These are phyloP conservation scores for Colletotrichum camelliae DNA, from an alignment of 2,329 filamentous ascomycete genomes.

Conservation along the genomic window DNA sequence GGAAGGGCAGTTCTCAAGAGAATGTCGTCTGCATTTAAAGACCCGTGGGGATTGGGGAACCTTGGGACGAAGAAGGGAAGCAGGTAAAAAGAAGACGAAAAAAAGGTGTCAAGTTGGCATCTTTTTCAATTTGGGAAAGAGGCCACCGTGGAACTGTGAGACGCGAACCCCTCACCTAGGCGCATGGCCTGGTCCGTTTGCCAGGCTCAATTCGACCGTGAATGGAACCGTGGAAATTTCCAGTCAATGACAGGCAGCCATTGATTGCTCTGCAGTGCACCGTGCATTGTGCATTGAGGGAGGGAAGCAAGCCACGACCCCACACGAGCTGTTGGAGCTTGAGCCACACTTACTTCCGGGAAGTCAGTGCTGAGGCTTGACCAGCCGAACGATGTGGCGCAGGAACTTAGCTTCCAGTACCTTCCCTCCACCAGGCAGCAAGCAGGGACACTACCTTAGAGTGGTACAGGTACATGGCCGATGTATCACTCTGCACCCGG, in stretches of 20 bases:
- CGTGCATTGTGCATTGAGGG: background rate
- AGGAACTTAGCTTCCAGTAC: background rate
- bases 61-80: background rate
- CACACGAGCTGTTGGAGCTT: conserved; percentile 23
- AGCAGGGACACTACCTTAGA: background rate
- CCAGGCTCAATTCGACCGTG: conserved; percentile 4
- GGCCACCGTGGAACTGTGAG: conserved; percentile 48
- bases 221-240: conserved; percentile 21
- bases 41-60: background rate
- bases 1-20: background rate
- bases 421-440: background rate
- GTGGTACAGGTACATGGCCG: background rate
- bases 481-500: background rate
- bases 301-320: background rate
- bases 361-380: background rate
- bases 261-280: background rate
- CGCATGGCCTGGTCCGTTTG: background rate
- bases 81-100: background rate
- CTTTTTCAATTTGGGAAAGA: conserved; percentile 37
- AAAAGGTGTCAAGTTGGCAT: conserved; percentile 26
- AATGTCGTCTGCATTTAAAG: background rate
- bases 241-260: conserved; percentile 8
- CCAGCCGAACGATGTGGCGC: background rate
- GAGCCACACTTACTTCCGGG: conserved; percentile 2
- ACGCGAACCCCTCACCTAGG: conserved; percentile 15